phyloP scores from a whole-genome alignment of 73 alveolate genomes.

The Uronychia binucleata region DNA sequence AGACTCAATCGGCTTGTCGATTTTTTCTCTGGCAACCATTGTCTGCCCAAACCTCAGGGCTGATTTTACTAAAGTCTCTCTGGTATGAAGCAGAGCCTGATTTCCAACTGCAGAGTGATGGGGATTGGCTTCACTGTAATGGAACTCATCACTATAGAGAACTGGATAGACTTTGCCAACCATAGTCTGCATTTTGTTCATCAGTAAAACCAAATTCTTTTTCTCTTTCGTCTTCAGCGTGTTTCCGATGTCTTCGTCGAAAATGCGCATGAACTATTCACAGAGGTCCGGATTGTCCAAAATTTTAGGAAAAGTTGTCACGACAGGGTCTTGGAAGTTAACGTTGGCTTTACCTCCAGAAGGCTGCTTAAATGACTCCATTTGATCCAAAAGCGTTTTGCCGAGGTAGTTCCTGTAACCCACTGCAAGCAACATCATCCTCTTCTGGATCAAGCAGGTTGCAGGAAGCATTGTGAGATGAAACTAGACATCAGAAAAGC shows the following conservation, averaged over 20 bases:
- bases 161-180: constrained; percentile 57
- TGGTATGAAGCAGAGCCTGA: constrained; percentile 2
- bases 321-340: constrained; percentile 10
- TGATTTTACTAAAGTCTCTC: constrained; percentile 32
- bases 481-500: neutral
- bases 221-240: constrained; percentile 7
- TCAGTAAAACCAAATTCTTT: constrained; percentile 8
- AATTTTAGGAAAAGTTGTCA: constrained; percentile 44
- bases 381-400: constrained; percentile 12
- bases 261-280: constrained; percentile 23
- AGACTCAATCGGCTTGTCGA: constrained; percentile 44
- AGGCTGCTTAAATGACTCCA: constrained; percentile 24
- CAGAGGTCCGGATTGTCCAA: constrained; percentile 52
- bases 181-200: constrained; percentile 6
- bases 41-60: constrained; percentile 49
- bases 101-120: constrained; percentile 41
- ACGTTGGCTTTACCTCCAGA: constrained; percentile 13
- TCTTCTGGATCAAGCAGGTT: constrained; percentile 49
- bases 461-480: constrained; percentile 46
- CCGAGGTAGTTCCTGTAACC: constrained; percentile 69
- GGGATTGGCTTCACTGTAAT: constrained; percentile 20
- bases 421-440: constrained; percentile 38
- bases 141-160: constrained; percentile 44
- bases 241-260: constrained; percentile 40
- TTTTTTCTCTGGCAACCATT: constrained; percentile 6